Percentiles rank a stretch among this genome's conserved stretches.
Evolutionary conservation across 306 rosid genomes (phyloP).

Genomic region (Leucaena leucocephala): DNA sequence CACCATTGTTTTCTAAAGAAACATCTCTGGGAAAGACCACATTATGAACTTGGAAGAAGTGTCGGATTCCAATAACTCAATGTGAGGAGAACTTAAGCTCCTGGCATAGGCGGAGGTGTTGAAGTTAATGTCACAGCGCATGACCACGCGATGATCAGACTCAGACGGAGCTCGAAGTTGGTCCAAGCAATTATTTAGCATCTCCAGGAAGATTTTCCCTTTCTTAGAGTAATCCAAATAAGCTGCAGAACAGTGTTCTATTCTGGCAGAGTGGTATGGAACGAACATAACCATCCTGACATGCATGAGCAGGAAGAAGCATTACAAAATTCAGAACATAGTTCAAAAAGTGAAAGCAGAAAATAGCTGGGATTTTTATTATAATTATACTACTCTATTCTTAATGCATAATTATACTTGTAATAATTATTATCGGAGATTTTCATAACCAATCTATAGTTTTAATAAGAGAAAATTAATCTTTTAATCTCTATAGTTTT

Average conservation of each 20-base stretch:
- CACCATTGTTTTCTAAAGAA: slow-evolving; percentile 40
- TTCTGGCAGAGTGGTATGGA: slow-evolving; percentile 96
- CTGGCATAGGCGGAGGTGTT: slow-evolving; percentile 76
- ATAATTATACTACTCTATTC: not conserved
- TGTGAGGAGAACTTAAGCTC: slow-evolving; percentile 93
- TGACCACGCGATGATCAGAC: slow-evolving; percentile 61
- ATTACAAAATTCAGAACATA: slow-evolving; percentile 9
- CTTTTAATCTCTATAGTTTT: too few species aligned
- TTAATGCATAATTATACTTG: not conserved
- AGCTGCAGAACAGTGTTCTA: slow-evolving; percentile 84
- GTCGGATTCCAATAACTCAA: slow-evolving; percentile 91
- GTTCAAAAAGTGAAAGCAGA: slow-evolving; percentile 19
- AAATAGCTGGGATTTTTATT: not conserved
- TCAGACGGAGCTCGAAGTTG: slow-evolving; percentile 62
- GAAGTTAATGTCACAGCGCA: slow-evolving; percentile 91
- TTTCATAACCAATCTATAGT: not conserved
- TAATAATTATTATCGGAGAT: not conserved
- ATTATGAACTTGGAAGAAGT: slow-evolving; percentile 78
- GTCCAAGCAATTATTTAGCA: slow-evolving; percentile 89
- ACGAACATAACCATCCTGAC: slow-evolving; percentile 97
- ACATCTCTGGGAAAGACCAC: slow-evolving; percentile 97
- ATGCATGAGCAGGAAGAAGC: slow-evolving; percentile 28
- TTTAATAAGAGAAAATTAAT: too few species aligned
- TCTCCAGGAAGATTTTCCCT: slow-evolving; percentile 78
- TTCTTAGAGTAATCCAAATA: slow-evolving; percentile 68